Conservation (phyloP, 1,284 basidiomycete genomes). For the Ganoderma lingzhi region DNA sequence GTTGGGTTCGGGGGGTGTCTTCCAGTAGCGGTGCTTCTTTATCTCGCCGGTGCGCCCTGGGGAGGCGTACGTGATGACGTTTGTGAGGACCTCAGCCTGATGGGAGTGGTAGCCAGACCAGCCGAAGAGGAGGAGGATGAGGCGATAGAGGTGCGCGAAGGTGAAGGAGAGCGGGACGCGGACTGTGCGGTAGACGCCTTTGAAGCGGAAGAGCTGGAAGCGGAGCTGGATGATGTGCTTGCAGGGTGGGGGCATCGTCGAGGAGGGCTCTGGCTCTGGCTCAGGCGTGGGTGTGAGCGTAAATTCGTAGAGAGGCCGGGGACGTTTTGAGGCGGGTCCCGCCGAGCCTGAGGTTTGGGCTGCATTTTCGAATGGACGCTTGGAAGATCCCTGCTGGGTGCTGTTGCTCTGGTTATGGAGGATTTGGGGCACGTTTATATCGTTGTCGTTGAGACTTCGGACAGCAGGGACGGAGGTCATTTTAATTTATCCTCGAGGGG, state of each 20-base stretch:
- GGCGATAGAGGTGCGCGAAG: constrained; percentile 45
- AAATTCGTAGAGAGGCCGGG: background rate
- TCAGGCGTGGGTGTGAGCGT: background rate
- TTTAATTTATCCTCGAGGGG: background rate
- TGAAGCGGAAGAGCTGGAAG: constrained; percentile 43
- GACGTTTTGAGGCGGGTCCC: background rate
- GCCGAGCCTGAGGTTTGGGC: background rate
- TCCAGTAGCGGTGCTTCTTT: constrained; percentile 39
- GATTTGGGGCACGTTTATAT: background rate
- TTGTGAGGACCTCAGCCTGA: constrained; percentile 36
- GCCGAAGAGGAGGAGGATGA: constrained; percentile 48
- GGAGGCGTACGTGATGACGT: constrained; percentile 38
- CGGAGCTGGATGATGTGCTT: constrained; percentile 40
- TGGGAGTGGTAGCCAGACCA: constrained; percentile 43
- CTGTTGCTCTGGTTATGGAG: background rate
- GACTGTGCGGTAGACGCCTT: constrained; percentile 41
- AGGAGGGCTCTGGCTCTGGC: background rate
- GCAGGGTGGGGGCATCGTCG: constrained; percentile 15
- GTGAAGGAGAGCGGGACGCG: constrained; percentile 45
- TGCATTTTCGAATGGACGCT: background rate
- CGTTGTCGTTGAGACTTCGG: background rate
- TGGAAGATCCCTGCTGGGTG: background rate
- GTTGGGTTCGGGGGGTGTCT: constrained; percentile 32
- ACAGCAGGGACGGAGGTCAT: background rate
- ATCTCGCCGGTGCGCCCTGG: constrained; percentile 39